Evolutionary conservation across 306 rosid genomes (phyloP), one percentile per base, ranked within the genome.

Genomic region (Malus sylvestris): DNA sequence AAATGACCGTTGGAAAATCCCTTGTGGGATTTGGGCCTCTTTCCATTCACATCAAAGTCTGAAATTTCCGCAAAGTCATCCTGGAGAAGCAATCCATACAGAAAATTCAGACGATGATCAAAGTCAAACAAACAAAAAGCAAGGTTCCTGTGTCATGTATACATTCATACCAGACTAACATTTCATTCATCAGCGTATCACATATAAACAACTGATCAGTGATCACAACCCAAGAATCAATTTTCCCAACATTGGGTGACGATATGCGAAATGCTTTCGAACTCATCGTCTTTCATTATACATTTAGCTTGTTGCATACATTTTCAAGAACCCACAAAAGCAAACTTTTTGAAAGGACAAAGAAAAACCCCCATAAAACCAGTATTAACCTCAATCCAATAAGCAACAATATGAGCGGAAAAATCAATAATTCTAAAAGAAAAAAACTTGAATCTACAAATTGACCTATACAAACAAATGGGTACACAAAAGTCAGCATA

Each of bases 21-120:
- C 11, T 60, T 73, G 64, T 76, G 68, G 8, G 85, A 86, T 84
- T 82, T 87, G 51, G 76, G 64, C 78, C 78, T 89, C 88, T 87
- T 88, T 79, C 70, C 67, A 76, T 75, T 85, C 45, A 22, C 81
- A 83, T 82, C 84, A 72, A 86, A 27, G 8, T 87, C 81, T 44
- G 88, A 67, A 72, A 84, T 75, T 77, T 95, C 97, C 0, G 89
- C 89, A 72, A 90, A 87, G 52, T 89, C 93, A 45, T 84, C 97
- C 99, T 95, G 85, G 72, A 73, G 63, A 82, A 42, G 69, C 52
- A 79, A 65, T 74, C 67, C 59, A 71, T 61, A 14, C 55, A 74
- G 30, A 61, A 58, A 59, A 77, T 68, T 20, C 23, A 69, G 25
- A 57, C 30, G 25, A 33, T 33, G 52, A 32, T 14, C 68, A 67